These are phyloP conservation scores for Maudiozyma pseudohumilis DNA, from an alignment of 805 yeast species.

Conservation along the genomic window DNA sequence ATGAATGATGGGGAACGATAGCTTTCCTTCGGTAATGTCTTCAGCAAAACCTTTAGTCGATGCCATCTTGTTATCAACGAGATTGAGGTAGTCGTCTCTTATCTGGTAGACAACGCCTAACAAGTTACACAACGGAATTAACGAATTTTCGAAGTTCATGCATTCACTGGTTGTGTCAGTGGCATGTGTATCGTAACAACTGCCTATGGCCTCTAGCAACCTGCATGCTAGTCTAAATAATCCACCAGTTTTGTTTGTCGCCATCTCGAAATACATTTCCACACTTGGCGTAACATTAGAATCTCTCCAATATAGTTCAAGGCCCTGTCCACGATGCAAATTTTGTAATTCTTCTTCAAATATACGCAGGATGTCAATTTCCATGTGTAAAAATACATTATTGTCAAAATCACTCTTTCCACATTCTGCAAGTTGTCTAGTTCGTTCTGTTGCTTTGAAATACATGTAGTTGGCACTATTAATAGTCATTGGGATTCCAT, in stretches of 20 bases:
- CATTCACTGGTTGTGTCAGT: neutral
- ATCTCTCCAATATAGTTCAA: constrained; percentile 86
- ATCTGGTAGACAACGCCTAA: constrained; percentile 82
- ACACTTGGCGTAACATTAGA: constrained; percentile 42
- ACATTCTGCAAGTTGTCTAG: constrained; percentile 29
- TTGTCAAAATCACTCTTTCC: too few species aligned
- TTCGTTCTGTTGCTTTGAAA: constrained; percentile 53
- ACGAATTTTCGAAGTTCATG: constrained; percentile 10
- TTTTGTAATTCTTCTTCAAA: constrained; percentile 67
- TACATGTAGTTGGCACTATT: constrained; percentile 79
- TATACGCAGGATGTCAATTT: constrained; percentile 28
- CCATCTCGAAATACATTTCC: constrained; percentile 66
- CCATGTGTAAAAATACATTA: too few species aligned
- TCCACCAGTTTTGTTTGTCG: constrained; percentile 83
- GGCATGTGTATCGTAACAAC: constrained; percentile 3
- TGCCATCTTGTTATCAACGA: constrained; percentile 37
- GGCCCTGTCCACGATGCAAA: constrained; percentile 82
- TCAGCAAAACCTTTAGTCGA: constrained; percentile 73
- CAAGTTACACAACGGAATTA: constrained; percentile 57
- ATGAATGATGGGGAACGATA: constrained; percentile 78
- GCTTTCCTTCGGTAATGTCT: constrained; percentile 83
- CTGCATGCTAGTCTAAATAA: constrained; percentile 65
- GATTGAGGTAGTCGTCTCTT: constrained; percentile 72
- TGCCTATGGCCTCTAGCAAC: constrained; percentile 39
- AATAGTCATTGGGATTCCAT: constrained; percentile 70